phyloP scores from a whole-genome alignment of 2,329 filamentous ascomycete species.

The Orbilia javanica region DNA sequence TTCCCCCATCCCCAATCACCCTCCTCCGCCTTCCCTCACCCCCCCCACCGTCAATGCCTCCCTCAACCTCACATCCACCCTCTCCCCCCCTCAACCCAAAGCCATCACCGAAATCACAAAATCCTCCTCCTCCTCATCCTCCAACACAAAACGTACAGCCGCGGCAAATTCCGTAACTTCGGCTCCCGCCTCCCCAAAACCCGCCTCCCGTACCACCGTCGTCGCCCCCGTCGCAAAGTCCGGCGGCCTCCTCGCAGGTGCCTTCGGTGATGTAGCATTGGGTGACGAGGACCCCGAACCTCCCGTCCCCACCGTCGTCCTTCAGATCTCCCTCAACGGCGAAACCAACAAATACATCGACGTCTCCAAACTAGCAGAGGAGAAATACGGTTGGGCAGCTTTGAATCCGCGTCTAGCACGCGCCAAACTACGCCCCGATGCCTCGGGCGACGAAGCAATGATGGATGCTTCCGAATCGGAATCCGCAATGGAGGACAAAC shows the following conservation, averaged over 20 bases:
- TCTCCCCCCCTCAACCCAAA: slow-evolving; percentile 52
- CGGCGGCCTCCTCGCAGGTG: slow-evolving; percentile 74
- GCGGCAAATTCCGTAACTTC: slow-evolving; percentile 37
- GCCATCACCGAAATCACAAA: slow-evolving; percentile 54
- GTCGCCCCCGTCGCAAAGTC: slow-evolving; percentile 70
- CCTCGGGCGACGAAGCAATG: slow-evolving; percentile 85
- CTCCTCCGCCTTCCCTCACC: slow-evolving; percentile 39
- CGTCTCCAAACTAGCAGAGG: slow-evolving; percentile 92
- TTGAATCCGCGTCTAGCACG: slow-evolving; percentile 91
- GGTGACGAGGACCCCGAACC: slow-evolving; percentile 70
- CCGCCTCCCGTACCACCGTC: slow-evolving; percentile 63
- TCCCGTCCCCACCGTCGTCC: slow-evolving; percentile 80
- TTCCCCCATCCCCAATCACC: slow-evolving; percentile 52
- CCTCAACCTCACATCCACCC: slow-evolving; percentile 18
- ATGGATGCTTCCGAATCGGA: slow-evolving; percentile 80
- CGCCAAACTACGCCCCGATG: slow-evolving; percentile 88
- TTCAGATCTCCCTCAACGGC: slow-evolving; percentile 83
- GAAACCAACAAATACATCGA: slow-evolving; percentile 93
- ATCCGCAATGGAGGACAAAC: slow-evolving; percentile 79
- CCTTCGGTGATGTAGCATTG: slow-evolving; percentile 71
- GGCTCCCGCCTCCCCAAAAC: slow-evolving; percentile 62
- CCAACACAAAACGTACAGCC: slow-evolving; percentile 2
- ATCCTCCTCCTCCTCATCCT: slow-evolving; percentile 15
- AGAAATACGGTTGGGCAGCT: slow-evolving; percentile 93
- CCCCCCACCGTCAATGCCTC: slow-evolving; percentile 45